A percentile compares a stretch with the other conserved stretches of the same genome.
These are phyloP conservation scores for Metschnikowia lachancei DNA, from an alignment of 805 yeast genomes.

Conservation along the genomic window DNA sequence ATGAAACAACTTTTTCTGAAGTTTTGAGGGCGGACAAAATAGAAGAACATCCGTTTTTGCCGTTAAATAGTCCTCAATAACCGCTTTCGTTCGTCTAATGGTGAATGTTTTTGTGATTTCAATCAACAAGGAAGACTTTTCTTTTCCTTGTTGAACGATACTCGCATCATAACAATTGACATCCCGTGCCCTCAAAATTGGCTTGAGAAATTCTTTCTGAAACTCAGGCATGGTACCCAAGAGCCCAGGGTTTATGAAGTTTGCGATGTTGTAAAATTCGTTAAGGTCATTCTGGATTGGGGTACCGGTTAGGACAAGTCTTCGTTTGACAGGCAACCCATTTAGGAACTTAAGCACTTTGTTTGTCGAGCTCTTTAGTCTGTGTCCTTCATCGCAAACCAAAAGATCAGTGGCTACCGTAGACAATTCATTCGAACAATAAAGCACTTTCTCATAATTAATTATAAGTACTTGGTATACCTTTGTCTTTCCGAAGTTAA, in stretches of 20 bases:
- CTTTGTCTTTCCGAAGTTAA: conserved; percentile 59
- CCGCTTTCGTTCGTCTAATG: conserved; percentile 66
- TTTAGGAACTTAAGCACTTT: conserved; percentile 67
- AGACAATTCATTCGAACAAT: conserved; percentile 49
- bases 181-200: conserved; percentile 69
- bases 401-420: conserved; percentile 59
- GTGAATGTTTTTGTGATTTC: conserved; percentile 63
- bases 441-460: conserved; percentile 80
- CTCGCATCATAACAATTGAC: conserved; percentile 51
- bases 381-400: conserved; percentile 94
- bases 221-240: conserved; percentile 61
- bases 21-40: conserved; percentile 70
- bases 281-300: conserved; percentile 89
- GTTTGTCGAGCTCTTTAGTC: conserved; percentile 72
- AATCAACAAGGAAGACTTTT: conserved; percentile 60
- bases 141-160: conserved; percentile 55
- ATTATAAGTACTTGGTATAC: conserved; percentile 81
- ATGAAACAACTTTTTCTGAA: conserved; percentile 57
- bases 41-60: conserved; percentile 72
- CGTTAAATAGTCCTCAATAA: conserved; percentile 59
- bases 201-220: conserved; percentile 61
- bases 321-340: conserved; percentile 50
- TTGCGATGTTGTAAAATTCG: conserved; percentile 78
- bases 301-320: conserved; percentile 78
- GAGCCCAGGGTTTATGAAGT: conserved; percentile 81